Base-by-base conservation (phyloP, 1,284 basidiomycete genomes). In the Leccinum laetum region DNA sequence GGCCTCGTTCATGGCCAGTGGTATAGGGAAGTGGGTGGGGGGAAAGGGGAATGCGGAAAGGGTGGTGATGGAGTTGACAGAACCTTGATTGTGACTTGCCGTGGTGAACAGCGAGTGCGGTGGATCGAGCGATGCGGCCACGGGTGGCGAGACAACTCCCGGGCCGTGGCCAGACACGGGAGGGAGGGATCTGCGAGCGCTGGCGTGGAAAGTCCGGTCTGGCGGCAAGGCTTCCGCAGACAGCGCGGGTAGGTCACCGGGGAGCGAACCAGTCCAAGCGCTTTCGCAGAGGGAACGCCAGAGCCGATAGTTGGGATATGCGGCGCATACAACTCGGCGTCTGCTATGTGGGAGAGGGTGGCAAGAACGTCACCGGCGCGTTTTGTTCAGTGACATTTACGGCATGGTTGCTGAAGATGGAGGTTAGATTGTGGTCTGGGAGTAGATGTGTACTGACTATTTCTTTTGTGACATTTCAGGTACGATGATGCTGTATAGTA, bases 401-500 rank as follows among this genome's bases (percentile, higher is more conserved):
- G 1, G 87, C 77, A 73, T 93, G 92, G 58, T 91, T 88, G 71
- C 91, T 93, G 69, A 14, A 59, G 61, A 66, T 46, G 65, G 61
- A 63, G 58, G 68, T 57, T 63, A 64, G 18, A 7, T 52, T 44
- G 21, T 35, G 26, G 10, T 35, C 32, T 16, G 29, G 4, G 8
- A 16, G 9, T n/a, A 46, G 14, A 10, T 32, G 49, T 26, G 29
- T 18, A 78, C 88, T 75, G 60, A 92, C 91, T 88, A 86, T 81
- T 91, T 92, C 72, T 91, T 88, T 71, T 90, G 86, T 9, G 89
- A 88, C 65, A 92, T 87, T 71, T 93, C 91, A 9, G 90, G 89
- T 1, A 91, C 91, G 14, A 93, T 75, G n/a, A 83, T 80, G 69
- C 84, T 88, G 64, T 24, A 24, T 24, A 93, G 86, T 93, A 93